phyloP scores from a whole-genome alignment of 148 eudicot species.

The Suaeda aralocaspica region DNA sequence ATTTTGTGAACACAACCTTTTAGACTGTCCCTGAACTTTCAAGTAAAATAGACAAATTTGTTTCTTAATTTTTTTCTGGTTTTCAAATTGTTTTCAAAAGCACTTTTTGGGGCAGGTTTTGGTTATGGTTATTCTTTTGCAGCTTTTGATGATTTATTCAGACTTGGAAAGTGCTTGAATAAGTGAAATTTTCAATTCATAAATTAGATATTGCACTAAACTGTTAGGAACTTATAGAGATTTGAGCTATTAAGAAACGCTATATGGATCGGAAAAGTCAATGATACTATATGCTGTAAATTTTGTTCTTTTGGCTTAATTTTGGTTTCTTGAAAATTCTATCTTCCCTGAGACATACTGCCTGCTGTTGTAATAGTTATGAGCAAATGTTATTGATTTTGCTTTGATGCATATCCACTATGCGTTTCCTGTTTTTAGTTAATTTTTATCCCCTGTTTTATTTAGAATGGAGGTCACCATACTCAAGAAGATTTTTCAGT shows the following conservation, averaged over 20 bases:
- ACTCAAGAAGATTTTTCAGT: conserved; percentile 67
- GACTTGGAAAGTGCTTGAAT: not conserved
- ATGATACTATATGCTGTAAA: not conserved
- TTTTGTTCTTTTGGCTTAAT: not conserved
- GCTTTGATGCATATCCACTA: not conserved
- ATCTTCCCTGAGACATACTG: too few relatives aligned
- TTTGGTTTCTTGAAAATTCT: not conserved
- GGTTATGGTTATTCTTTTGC: not conserved
- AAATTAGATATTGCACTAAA: not conserved
- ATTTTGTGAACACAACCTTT: too few relatives aligned
- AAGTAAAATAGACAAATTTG: too few relatives aligned
- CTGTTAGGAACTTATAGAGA: not conserved
- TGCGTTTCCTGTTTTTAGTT: not conserved
- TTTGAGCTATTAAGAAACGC: not conserved
- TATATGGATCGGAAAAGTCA: not conserved
- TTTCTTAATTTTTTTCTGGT: too few relatives aligned
- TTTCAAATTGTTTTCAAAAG: not conserved
- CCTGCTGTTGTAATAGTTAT: not conserved
- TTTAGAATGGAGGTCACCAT: conserved; percentile 87
- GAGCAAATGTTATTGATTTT: not conserved
- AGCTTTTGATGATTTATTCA: not conserved
- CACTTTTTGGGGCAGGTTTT: not conserved
- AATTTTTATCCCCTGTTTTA: not conserved
- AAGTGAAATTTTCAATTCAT: not conserved
- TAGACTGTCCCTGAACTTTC: too few relatives aligned